A percentile compares a stretch with the other conserved stretches of the same genome.
phyloP scores from a whole-genome alignment of 768 basidiomycete genomes.

The Exidia glandulosa region DNA sequence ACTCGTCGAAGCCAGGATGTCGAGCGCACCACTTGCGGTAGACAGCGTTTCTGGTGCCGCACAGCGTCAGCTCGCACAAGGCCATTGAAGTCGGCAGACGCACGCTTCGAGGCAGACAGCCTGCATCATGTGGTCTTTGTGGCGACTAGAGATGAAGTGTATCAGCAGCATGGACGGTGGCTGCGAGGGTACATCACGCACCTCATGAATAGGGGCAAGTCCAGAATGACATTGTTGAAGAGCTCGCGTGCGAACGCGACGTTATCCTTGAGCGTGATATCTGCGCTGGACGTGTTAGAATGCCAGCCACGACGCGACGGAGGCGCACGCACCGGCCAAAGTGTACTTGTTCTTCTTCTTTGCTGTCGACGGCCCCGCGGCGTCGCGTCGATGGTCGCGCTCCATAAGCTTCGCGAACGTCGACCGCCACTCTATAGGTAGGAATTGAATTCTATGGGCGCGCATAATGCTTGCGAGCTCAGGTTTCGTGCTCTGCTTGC shows the following conservation, averaged over 20 bases:
- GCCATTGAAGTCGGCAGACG: neutral
- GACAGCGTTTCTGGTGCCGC: constrained; percentile 23
- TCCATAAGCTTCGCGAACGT: constrained; percentile 22
- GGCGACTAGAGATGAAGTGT: constrained; percentile 14
- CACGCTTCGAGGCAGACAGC: constrained; percentile 26
- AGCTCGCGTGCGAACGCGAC: constrained; percentile 30
- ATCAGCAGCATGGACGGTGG: too few species aligned
- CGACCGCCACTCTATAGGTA: constrained; percentile 34
- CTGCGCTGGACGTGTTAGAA: constrained; percentile 22
- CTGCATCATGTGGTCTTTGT: constrained; percentile 31
- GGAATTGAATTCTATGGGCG: constrained; percentile 26
- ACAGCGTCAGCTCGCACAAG: neutral
- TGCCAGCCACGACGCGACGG: too few species aligned
- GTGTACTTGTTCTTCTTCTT: constrained; percentile 1
- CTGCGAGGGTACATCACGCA: neutral
- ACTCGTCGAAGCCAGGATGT: constrained; percentile 26
- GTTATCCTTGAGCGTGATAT: constrained; percentile 31
- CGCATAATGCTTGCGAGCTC: constrained; percentile 30
- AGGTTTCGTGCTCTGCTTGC: constrained; percentile 26
- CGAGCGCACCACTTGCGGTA: constrained; percentile 32
- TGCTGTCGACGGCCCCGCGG: constrained; percentile 30
- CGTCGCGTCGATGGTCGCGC: constrained; percentile 23
- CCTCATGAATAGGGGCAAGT: constrained; percentile 34
- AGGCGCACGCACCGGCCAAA: neutral
- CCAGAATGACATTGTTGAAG: constrained; percentile 29